Evolutionary conservation across 2,329 filamentous ascomycete genomes (phyloP).

Genomic region (Byssochlamys sp.): DNA sequence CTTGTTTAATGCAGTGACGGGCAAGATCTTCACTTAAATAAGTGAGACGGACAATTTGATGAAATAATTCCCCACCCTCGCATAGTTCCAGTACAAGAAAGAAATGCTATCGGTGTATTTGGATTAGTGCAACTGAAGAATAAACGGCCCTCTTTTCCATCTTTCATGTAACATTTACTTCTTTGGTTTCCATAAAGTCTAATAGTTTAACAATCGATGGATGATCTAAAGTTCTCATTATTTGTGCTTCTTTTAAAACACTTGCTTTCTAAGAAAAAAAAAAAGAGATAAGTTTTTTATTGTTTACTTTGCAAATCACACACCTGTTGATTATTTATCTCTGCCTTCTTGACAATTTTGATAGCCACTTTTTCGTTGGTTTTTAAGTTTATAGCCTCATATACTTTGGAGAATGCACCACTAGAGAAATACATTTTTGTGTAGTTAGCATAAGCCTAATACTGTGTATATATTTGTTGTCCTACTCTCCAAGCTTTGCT

Average conservation of each 20-base stretch:
- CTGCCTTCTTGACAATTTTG: slow-evolving; percentile 96
- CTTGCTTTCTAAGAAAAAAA: slow-evolving; percentile 64
- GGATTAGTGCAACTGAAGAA: no score
- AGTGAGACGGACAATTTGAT: slow-evolving; percentile 93
- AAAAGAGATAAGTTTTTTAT: slow-evolving; percentile 23
- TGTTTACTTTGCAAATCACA: slow-evolving; percentile 42
- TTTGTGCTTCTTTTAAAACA: slow-evolving; percentile 95
- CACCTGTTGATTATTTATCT: slow-evolving; percentile 98
- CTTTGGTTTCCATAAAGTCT: slow-evolving; percentile 87
- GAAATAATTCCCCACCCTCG: slow-evolving; percentile 90
- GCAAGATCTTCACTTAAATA: slow-evolving; percentile 96
- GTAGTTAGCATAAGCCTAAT: no score
- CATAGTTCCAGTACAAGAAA: slow-evolving; percentile 94
- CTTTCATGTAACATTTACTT: no score
- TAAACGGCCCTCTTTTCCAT: no score
- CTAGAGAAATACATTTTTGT: no score
- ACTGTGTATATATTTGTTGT: no score
- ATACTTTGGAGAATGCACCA: slow-evolving; percentile 97
- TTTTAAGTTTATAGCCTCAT: slow-evolving; percentile 72
- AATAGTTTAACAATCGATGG: slow-evolving; percentile 90
- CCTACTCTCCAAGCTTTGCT: slow-evolving; percentile 99
- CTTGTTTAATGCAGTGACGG: slow-evolving; percentile 85
- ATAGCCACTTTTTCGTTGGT: slow-evolving; percentile 76
- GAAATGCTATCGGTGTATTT: slow-evolving; percentile 90
- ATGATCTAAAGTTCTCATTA: slow-evolving; percentile 93